Evolutionary conservation across 129 eudicot genomes (phyloP).

Genomic region (Lonicera japonica): DNA sequence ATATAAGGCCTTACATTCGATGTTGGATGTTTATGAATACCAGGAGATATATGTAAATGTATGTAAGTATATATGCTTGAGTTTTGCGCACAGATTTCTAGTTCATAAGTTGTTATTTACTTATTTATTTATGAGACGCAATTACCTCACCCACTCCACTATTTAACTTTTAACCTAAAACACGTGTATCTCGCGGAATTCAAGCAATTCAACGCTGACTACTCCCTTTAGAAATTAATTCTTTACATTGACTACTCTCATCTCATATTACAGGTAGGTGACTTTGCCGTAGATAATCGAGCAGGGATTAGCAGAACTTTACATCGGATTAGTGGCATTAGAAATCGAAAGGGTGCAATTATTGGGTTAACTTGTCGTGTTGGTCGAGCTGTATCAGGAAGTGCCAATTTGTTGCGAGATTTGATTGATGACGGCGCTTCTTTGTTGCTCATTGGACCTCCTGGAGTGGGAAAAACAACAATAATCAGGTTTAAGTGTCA

Average conservation of each 20-base stretch:
- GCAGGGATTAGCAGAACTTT: conserved; percentile 95
- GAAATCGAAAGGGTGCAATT: conserved; percentile 77
- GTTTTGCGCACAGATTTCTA: too few species aligned
- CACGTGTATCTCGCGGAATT: too few species aligned
- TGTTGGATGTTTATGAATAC: too few species aligned
- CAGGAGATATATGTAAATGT: too few species aligned
- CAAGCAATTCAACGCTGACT: too few species aligned
- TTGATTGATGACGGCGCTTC: conserved; percentile 89
- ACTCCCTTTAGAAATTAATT: background rate
- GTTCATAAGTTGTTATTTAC: too few species aligned
- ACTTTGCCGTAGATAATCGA: conserved; percentile 88
- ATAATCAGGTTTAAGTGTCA: conserved; percentile 72
- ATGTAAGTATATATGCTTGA: too few species aligned
- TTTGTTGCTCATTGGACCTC: conserved; percentile 90
- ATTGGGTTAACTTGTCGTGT: conserved; percentile 95
- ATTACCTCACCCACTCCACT: too few species aligned
- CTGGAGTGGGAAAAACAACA: conserved; percentile 96
- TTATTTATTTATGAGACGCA: too few species aligned
- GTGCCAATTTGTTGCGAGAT: conserved; percentile 81
- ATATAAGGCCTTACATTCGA: too few species aligned
- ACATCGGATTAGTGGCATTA: conserved; percentile 90
- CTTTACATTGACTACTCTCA: conserved; percentile 1
- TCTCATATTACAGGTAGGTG: conserved; percentile 68
- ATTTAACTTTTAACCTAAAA: too few species aligned
- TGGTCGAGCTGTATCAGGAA: conserved; percentile 94